Evolutionary conservation across 768 basidiomycete species (phyloP), one percentile per base, ranked within the genome.

Genomic region (Termitomyces sp.): DNA sequence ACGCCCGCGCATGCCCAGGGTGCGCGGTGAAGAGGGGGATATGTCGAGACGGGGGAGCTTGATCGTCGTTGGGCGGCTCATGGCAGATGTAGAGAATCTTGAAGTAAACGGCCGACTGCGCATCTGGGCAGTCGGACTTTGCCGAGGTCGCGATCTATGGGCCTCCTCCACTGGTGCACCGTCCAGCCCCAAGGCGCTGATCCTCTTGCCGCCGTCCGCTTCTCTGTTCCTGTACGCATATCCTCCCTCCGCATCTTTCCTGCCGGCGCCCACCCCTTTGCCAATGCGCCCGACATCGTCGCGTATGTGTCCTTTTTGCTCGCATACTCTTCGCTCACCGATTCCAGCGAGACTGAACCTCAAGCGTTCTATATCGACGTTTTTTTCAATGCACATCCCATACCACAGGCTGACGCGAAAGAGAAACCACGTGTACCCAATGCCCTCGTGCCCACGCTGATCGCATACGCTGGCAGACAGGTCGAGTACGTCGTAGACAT

Each of bases 301-400:
- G 85, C 87, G 88, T 88, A 64, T 81, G 69, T 52, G 42, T 53
- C 20, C 9, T 49, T 20, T 13, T 20, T 27, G 50, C 20, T 18
- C 44, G 53, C 39, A n/a, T 16, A 32, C 60, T 32, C 62, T 26
- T 12, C 39, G 10, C 27, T 59, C 43, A 55, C 34, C 48, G 5
- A 43, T 55, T 29, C 20, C 58, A 91, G 90, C 55, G 72, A 75
- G 58, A 92, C 90, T 27, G 82, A 87, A 60, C 90, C 89, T 0
- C 79, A 82, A 6, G 79, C 87, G 0, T 91, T 92, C 73, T 86
- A 84, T 65, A 74, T 90, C 18, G 82, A 91, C 54, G 72, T 91
- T 9, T 90, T 82, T 69, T 85, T 92, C 72, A 91, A 90, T 71
- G 85, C 87, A 0, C 81, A 84, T 31, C 77, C 82, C 1, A 73